A percentile compares a stretch with the other conserved stretches of the same genome.
Conservation (phyloP, 2,329 filamentous ascomycete species). For the Penicillium sp. region DNA sequence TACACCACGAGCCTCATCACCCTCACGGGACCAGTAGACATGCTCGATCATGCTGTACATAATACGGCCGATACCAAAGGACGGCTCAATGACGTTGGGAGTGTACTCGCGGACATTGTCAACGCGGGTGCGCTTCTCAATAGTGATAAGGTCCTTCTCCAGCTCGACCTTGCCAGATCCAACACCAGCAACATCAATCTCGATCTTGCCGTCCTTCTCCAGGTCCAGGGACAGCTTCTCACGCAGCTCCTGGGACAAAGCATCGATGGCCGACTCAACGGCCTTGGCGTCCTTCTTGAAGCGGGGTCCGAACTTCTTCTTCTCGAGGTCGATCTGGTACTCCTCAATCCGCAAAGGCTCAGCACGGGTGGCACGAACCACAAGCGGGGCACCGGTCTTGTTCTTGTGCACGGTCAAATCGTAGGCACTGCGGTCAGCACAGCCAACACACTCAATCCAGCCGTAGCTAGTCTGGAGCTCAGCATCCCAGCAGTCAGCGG, state of each 20-base stretch:
- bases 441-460: slow-evolving; percentile 98
- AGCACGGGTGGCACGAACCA: slow-evolving; percentile 78
- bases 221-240: slow-evolving; percentile 77
- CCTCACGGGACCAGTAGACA: slow-evolving; percentile 86
- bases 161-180: slow-evolving; percentile 75
- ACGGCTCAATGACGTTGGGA: slow-evolving; percentile 95
- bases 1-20: slow-evolving; percentile 83
- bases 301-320: slow-evolving; percentile 91
- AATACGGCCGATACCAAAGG: slow-evolving; percentile 94
- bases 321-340: slow-evolving; percentile 84
- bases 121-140: slow-evolving; percentile 78
- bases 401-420: slow-evolving; percentile 90
- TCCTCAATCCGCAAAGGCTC: slow-evolving; percentile 80
- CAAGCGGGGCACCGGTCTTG: slow-evolving; percentile 81
- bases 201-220: slow-evolving; percentile 70
- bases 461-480: slow-evolving; percentile 89
- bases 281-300: slow-evolving; percentile 94
- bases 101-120: slow-evolving; percentile 89
- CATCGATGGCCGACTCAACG: slow-evolving; percentile 76
- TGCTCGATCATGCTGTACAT: slow-evolving; percentile 93
- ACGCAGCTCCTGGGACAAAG: slow-evolving; percentile 75
- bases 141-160: slow-evolving; percentile 73
- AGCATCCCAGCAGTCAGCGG: slow-evolving; percentile 96
- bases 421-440: slow-evolving; percentile 92
- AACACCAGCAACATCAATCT: slow-evolving; percentile 69